Percentiles rank a stretch among this genome's conserved stretches.
These are phyloP conservation scores for Nicotiana tabacum DNA, from an alignment of 257 asterid genomes.

Conservation along the genomic window DNA sequence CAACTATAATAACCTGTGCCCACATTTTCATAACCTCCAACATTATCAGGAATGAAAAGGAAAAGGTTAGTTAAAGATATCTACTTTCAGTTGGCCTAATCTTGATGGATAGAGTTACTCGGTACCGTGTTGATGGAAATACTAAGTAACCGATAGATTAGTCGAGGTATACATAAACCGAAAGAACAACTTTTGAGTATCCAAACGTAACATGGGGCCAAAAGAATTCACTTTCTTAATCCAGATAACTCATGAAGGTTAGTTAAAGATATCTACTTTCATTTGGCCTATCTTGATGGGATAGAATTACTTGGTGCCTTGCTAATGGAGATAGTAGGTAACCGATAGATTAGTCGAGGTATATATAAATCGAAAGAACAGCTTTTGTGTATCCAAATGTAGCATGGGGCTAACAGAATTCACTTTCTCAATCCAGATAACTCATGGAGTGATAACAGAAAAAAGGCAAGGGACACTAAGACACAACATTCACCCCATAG, in stretches of 20 bases:
- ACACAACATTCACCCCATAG: not conserved
- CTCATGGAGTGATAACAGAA: not conserved
- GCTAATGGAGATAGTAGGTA: not conserved
- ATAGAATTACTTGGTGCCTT: not conserved
- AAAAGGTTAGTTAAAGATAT: not conserved
- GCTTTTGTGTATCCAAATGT: too few relatives aligned
- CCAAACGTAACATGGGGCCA: not conserved
- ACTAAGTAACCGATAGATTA: not conserved
- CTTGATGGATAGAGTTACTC: not conserved
- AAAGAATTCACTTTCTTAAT: not conserved
- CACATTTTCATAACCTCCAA: not conserved
- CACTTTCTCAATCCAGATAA: not conserved
- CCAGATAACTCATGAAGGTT: not conserved
- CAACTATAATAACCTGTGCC: not conserved
- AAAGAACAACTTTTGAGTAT: not conserved
- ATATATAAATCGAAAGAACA: not conserved
- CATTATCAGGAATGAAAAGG: not conserved
- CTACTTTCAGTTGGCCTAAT: not conserved
- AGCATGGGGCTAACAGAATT: not conserved
- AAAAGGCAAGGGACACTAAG: not conserved
- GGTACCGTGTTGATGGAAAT: not conserved
- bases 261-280: not conserved
- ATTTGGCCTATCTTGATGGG: not conserved
- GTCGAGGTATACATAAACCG: not conserved
- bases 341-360: not conserved